Evolutionary conservation across 257 asterid genomes (phyloP).

Genomic region (Pogostemon cablin): DNA sequence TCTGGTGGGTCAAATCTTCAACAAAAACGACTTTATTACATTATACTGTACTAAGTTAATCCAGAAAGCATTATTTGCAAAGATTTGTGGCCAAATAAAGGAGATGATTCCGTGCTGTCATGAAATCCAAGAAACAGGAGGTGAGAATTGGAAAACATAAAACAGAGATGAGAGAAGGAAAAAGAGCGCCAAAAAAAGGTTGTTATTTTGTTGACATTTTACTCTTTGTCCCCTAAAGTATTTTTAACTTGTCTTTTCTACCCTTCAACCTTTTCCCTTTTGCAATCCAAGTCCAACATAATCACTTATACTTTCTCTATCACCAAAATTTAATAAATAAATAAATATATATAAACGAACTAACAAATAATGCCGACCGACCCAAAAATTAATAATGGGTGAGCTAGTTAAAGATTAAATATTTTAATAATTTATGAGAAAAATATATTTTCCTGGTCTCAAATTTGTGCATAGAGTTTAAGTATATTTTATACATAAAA

Average conservation of each 20-base stretch:
- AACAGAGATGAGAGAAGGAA: not conserved
- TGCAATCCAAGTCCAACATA: slow-evolving; percentile 9
- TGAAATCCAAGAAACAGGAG: slow-evolving; percentile 43
- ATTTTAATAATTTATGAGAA: no score
- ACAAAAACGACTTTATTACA: slow-evolving; percentile 32
- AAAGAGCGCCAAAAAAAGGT: not conserved
- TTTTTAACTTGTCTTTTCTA: slow-evolving; percentile 25
- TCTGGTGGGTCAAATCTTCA: slow-evolving; percentile 60
- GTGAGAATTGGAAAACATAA: not conserved
- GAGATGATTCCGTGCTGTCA: slow-evolving; percentile 32
- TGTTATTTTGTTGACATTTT: slow-evolving; percentile 42
- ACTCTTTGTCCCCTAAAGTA: slow-evolving; percentile 41
- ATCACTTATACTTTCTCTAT: no score
- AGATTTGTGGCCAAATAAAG: slow-evolving; percentile 46
- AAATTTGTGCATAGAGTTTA: no score
- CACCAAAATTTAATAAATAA: no score
- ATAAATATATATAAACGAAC: no score
- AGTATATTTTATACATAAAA: no score
- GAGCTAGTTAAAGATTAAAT: no score
- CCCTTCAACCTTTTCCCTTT: slow-evolving; percentile 16
- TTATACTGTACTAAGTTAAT: slow-evolving; percentile 13
- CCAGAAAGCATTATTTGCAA: slow-evolving; percentile 27
- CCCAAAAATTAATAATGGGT: no score
- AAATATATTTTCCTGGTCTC: no score
- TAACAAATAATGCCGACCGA: no score